A percentile compares a stretch with the other conserved stretches of the same genome.
phyloP scores from a whole-genome alignment of 75 land plant species.

The Sequoiadendron giganteum region DNA sequence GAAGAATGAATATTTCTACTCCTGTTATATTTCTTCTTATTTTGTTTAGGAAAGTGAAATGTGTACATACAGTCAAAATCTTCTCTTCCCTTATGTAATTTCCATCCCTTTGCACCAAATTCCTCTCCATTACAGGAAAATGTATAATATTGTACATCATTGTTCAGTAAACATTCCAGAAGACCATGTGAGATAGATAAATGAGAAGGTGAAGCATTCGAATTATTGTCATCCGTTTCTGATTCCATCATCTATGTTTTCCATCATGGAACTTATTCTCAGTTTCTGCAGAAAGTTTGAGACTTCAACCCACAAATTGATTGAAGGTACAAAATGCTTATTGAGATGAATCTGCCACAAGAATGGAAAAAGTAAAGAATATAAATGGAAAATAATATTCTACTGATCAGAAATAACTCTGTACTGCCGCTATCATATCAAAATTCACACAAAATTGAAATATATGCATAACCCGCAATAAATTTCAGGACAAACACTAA shows the following conservation, averaged over 20 bases:
- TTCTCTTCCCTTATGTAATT: constrained; percentile 22
- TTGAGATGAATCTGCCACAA: background rate
- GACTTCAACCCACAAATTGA: background rate
- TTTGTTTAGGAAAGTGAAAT: constrained; percentile 34
- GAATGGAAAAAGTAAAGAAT: background rate
- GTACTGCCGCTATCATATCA: background rate
- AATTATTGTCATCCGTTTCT: background rate
- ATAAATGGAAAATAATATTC: background rate
- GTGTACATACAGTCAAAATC: constrained; percentile 37
- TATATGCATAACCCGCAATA: background rate
- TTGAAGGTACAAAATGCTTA: background rate
- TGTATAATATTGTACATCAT: constrained; percentile 50
- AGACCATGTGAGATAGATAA: constrained; percentile 23
- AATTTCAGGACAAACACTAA: too few relatives aligned
- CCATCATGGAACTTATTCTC: background rate
- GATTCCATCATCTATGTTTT: background rate
- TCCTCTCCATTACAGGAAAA: constrained; percentile 34
- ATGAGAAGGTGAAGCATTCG: background rate
- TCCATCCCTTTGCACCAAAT: constrained; percentile 40
- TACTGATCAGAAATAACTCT: background rate
- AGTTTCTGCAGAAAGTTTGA: background rate
- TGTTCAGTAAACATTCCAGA: constrained; percentile 37
- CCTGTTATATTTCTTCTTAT: constrained; percentile 34
- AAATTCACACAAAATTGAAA: too few relatives aligned
- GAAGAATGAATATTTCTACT: constrained; percentile 29